Conservation (phyloP, 495 filamentous ascomycete genomes). For the Penicillium cinerascens region DNA sequence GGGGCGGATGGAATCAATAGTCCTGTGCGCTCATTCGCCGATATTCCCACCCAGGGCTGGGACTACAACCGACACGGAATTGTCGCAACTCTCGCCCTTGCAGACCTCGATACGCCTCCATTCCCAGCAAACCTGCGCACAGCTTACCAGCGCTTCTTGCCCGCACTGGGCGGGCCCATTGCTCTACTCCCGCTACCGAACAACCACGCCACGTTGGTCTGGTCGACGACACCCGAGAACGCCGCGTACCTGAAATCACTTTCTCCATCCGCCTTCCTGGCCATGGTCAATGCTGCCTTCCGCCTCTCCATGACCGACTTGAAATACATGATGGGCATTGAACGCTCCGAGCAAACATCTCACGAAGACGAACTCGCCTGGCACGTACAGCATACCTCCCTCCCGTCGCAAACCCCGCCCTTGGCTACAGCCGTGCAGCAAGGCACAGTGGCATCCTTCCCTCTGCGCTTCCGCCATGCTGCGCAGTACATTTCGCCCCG, state of each 20-base stretch:
- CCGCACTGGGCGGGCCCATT: conserved; percentile 72
- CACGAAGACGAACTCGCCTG: conserved; percentile 77
- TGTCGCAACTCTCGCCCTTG: conserved; percentile 79
- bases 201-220: conserved; percentile 79
- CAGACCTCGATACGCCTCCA: conserved; percentile 36
- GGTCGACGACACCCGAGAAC: conserved; percentile 79
- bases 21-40: conserved; percentile 85
- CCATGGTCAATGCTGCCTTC: conserved; percentile 93
- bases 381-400: conserved; percentile 67
- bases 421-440: conserved; percentile 65
- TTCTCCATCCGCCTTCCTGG: conserved; percentile 64
- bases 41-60: conserved; percentile 82
- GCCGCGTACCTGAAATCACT: conserved; percentile 79
- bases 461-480: conserved; percentile 84
- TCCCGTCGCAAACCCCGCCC: conserved; percentile 51
- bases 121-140: conserved; percentile 51
- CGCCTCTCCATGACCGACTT: conserved; percentile 75
- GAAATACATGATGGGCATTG: conserved; percentile 66
- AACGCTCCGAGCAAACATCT: conserved; percentile 22
- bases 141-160: conserved; percentile 94
- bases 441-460: conserved; percentile 83
- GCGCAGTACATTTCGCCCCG: conserved; percentile 87
- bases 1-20: conserved; percentile 95
- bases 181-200: conserved; percentile 87
- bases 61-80: conserved; percentile 89